A percentile compares a stretch with the other conserved stretches of the same genome.
These are phyloP conservation scores for Psilocybe mexicana DNA, from an alignment of 1,284 basidiomycete species.

Conservation along the genomic window DNA sequence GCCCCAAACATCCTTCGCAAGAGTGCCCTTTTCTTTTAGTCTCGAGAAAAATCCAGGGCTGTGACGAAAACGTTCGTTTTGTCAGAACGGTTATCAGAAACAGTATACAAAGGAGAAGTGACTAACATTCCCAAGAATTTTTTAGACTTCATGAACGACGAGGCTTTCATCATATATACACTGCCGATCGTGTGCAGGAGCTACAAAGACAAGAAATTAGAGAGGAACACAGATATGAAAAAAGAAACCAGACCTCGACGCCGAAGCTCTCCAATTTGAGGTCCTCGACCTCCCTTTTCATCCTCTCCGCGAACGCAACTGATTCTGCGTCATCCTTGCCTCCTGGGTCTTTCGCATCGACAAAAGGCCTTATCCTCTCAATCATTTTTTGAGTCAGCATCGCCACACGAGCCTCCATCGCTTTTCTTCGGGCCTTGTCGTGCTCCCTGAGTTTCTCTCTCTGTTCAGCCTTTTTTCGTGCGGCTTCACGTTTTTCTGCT, in stretches of 20 bases:
- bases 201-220: slow-evolving; percentile 33
- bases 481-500: slow-evolving; percentile 56
- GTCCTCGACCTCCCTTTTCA: slow-evolving; percentile 91
- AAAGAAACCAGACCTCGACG: slow-evolving; percentile 68
- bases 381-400: slow-evolving; percentile 76
- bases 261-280: slow-evolving; percentile 98
- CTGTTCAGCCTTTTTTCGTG: slow-evolving; percentile 79
- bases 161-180: slow-evolving; percentile 92
- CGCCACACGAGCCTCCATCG: slow-evolving; percentile 77
- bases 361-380: slow-evolving; percentile 84
- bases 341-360: slow-evolving; percentile 88
- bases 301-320: slow-evolving; percentile 71
- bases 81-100: background rate
- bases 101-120: slow-evolving; percentile 14
- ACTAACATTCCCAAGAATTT: slow-evolving; percentile 88
- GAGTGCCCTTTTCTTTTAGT: slow-evolving; percentile 91
- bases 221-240: slow-evolving; percentile 6
- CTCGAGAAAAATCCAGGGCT: slow-evolving; percentile 93
- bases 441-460: slow-evolving; percentile 79
- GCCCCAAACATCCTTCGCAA: slow-evolving; percentile 94
- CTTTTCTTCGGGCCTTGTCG: slow-evolving; percentile 77
- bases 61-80: slow-evolving; percentile 10
- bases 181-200: slow-evolving; percentile 84
- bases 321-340: slow-evolving; percentile 87
- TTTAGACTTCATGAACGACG: slow-evolving; percentile 88